A percentile compares a stretch with the other conserved stretches of the same genome.
These are phyloP conservation scores for Mangifera indica DNA, from an alignment of 345 rosid genomes.

Conservation along the genomic window DNA sequence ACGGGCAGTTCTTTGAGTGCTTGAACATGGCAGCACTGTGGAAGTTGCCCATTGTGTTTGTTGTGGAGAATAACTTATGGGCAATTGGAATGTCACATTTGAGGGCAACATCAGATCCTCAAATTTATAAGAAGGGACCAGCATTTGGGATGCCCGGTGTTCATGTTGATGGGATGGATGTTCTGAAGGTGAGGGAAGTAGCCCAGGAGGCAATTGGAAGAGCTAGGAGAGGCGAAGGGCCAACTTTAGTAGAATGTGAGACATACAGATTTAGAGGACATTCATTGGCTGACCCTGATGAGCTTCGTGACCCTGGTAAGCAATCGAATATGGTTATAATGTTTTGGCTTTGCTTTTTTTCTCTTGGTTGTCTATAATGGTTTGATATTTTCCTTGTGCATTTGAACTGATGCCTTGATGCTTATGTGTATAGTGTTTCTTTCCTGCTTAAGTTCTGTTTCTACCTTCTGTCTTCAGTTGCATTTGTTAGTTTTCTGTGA, in stretches of 20 bases:
- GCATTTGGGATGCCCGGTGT: constrained; percentile 85
- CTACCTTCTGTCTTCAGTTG: background rate
- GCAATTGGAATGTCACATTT: constrained; percentile 86
- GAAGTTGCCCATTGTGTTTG: constrained; percentile 79
- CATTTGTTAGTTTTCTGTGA: background rate
- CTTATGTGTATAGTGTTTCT: background rate
- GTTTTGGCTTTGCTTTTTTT: background rate
- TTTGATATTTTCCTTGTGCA: background rate
- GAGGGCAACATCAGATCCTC: constrained; percentile 83
- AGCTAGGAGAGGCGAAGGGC: constrained; percentile 88
- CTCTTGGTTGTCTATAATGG: background rate
- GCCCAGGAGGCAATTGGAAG: constrained; percentile 74
- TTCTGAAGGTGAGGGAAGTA: constrained; percentile 76
- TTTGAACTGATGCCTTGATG: background rate
- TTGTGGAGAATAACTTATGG: constrained; percentile 89
- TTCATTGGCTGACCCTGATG: constrained; percentile 92
- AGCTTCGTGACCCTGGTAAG: constrained; percentile 85
- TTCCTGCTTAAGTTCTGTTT: background rate
- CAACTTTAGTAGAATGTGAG: constrained; percentile 87
- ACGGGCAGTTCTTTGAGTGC: constrained; percentile 87
- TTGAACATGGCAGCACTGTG: constrained; percentile 80
- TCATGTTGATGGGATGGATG: constrained; percentile 94
- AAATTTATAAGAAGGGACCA: constrained; percentile 86
- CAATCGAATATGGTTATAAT: constrained; percentile 16
- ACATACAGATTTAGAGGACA: constrained; percentile 90